phyloP scores from a whole-genome alignment of 2,329 filamentous ascomycete species.

The Anisogramma anomala region DNA sequence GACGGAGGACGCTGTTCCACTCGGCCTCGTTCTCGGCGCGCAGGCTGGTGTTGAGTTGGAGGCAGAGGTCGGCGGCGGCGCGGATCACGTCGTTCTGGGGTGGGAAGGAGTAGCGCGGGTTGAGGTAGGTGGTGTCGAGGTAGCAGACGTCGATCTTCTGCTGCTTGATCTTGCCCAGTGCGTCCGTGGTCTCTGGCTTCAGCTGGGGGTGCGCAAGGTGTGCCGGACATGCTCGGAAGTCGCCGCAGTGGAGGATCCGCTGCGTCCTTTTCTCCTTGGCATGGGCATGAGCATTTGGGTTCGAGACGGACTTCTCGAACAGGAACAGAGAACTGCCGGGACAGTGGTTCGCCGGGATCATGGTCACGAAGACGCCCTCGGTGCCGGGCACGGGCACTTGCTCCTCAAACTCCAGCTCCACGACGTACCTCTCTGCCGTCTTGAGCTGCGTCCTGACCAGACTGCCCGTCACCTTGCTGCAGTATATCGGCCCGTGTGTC shows the following conservation, averaged over 20 bases:
- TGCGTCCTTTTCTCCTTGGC: conserved; percentile 49
- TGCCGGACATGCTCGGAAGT: conserved; percentile 80
- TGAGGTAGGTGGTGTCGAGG: conserved; percentile 92
- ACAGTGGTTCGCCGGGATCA: conserved; percentile 95
- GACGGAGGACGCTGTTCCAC: conserved; percentile 33
- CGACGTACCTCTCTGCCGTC: conserved; percentile 76
- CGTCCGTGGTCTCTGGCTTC: conserved; percentile 61
- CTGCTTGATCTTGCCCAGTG: conserved; percentile 57
- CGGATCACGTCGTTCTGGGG: conserved; percentile 76
- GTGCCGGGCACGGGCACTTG: conserved; percentile 70
- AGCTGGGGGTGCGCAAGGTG: conserved; percentile 76
- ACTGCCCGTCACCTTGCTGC: conserved; percentile 83
- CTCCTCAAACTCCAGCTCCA: conserved; percentile 75
- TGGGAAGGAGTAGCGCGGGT: conserved; percentile 90
- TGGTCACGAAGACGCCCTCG: conserved; percentile 73
- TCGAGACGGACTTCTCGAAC: conserved; percentile 64
- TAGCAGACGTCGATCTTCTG: conserved; percentile 95
- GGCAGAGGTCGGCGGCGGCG: conserved; percentile 79
- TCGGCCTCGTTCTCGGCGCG: conserved; percentile 30
- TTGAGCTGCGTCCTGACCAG: conserved; percentile 76
- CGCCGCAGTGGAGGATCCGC: conserved; percentile 85
- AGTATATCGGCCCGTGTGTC: conserved; percentile 92
- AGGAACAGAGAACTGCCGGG: conserved; percentile 89
- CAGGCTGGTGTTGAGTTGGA: conserved; percentile 29
- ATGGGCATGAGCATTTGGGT: conserved; percentile 1